These are phyloP conservation scores for Brassica carinata DNA, from an alignment of 345 rosid genomes.

Conservation along the genomic window DNA sequence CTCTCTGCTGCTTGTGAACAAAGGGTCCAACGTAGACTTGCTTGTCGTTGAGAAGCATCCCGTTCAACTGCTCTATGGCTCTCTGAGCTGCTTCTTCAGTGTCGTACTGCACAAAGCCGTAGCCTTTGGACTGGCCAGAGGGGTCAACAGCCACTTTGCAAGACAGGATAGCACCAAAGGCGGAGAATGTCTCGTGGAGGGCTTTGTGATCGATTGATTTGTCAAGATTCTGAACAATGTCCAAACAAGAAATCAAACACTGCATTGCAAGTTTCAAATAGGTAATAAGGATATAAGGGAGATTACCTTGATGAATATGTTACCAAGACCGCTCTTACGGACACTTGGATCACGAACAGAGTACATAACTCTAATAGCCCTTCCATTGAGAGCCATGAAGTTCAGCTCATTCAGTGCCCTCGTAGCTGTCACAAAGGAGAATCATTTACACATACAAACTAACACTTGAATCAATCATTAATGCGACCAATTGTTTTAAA, in stretches of 20 bases:
- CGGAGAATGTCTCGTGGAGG: slow-evolving; percentile 79
- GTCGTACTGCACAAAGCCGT: slow-evolving; percentile 92
- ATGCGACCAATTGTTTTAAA: neutral
- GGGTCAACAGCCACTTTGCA: slow-evolving; percentile 84
- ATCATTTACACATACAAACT: neutral
- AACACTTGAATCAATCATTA: neutral
- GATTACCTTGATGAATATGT: slow-evolving; percentile 82
- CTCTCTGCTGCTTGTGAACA: slow-evolving; percentile 88
- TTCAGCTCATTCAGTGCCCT: slow-evolving; percentile 82
- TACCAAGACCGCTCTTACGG: slow-evolving; percentile 90
- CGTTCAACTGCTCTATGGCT: slow-evolving; percentile 81
- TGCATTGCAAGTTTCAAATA: neutral
- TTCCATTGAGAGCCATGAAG: slow-evolving; percentile 70
- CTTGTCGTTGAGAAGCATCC: slow-evolving; percentile 92
- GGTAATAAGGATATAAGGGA: neutral
- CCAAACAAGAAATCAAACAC: neutral
- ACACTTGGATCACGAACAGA: slow-evolving; percentile 91
- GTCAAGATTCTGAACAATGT: slow-evolving; percentile 68
- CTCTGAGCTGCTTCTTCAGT: slow-evolving; percentile 76
- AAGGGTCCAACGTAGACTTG: slow-evolving; percentile 93
- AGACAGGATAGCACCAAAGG: slow-evolving; percentile 84
- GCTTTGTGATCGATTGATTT: slow-evolving; percentile 92
- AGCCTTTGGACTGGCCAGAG: slow-evolving; percentile 89
- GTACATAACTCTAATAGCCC: slow-evolving; percentile 78
- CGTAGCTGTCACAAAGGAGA: slow-evolving; percentile 55